Percentiles rank a stretch among this genome's conserved stretches.
Conservation (phyloP, 495 filamentous ascomycete species). For the Pyrenopolyporus hunteri region DNA sequence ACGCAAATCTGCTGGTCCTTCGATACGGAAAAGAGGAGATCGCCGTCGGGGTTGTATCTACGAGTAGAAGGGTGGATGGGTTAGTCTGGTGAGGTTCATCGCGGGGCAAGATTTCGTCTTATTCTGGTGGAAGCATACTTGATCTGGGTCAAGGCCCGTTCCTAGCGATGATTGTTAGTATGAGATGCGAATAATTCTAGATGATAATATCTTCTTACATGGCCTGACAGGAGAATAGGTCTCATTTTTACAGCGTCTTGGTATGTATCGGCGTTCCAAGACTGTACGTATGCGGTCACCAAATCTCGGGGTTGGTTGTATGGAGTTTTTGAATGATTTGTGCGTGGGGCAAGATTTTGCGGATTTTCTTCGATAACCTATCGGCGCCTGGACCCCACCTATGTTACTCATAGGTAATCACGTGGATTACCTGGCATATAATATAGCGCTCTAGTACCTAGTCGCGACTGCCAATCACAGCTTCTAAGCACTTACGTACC, state of each 20-base stretch:
- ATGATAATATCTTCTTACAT: conserved; percentile 62
- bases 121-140: conserved; percentile 61
- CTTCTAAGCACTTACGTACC: background rate
- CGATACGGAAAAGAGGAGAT: conserved; percentile 94
- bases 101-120: conserved; percentile 34
- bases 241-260: conserved; percentile 68
- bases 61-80: background rate
- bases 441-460: too few species aligned
- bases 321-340: conserved; percentile 45
- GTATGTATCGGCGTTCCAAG: conserved; percentile 3
- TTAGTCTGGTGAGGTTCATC: conserved; percentile 23
- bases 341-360: conserved; percentile 39
- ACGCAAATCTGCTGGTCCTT: conserved; percentile 97
- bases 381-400: conserved; percentile 26
- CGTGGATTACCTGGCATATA: conserved; percentile 18
- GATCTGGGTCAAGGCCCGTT: conserved; percentile 98
- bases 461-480: conserved; percentile 2
- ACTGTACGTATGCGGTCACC: conserved; percentile 17
- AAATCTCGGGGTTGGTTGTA: conserved; percentile 35
- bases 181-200: conserved; percentile 30
- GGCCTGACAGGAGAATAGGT: conserved; percentile 92
- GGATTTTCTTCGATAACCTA: conserved; percentile 36
- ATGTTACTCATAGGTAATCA: conserved; percentile 25
- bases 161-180: conserved; percentile 52
- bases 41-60: conserved; percentile 93